A percentile compares a stretch with the other conserved stretches of the same genome.
Conservation (phyloP, 306 rosid genomes). For the Lathyrus tuberosus region DNA sequence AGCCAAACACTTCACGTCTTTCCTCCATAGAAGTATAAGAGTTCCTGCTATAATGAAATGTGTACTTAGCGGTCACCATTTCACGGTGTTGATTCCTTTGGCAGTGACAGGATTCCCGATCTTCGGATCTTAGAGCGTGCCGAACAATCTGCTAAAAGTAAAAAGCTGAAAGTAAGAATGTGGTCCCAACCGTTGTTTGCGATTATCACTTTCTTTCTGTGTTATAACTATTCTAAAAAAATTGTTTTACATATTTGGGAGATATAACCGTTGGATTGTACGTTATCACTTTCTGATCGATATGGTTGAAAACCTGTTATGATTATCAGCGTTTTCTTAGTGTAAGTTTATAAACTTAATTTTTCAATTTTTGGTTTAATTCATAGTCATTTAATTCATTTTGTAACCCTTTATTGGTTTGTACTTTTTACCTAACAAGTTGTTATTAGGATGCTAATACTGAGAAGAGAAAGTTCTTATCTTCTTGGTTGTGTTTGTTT, state of each 20-base stretch:
- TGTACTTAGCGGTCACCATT: constrained; percentile 97
- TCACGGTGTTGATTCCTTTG: constrained; percentile 92
- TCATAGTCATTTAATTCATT: too few relatives aligned
- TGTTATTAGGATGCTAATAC: constrained; percentile 1
- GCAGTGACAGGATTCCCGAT: constrained; percentile 87
- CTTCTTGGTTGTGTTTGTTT: constrained; percentile 12
- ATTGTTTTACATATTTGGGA: too few relatives aligned
- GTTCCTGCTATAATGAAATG: constrained; percentile 94
- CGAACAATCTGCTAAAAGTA: constrained; percentile 76
- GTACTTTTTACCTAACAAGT: constrained; percentile 8
- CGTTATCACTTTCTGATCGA: too few relatives aligned
- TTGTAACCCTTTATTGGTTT: constrained; percentile 4
- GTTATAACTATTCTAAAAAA: too few relatives aligned
- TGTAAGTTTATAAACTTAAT: too few relatives aligned
- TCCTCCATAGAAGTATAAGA: constrained; percentile 82
- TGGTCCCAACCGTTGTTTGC: too few relatives aligned
- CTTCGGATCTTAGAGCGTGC: constrained; percentile 83
- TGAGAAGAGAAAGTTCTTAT: constrained; percentile 15
- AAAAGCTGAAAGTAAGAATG: too few relatives aligned
- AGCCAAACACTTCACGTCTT: constrained; percentile 88
- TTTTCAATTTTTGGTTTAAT: too few relatives aligned
- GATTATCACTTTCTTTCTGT: too few relatives aligned
- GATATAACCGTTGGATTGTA: too few relatives aligned
- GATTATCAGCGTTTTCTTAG: too few relatives aligned
- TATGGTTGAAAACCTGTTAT: too few relatives aligned